A percentile compares a stretch with the other conserved stretches of the same genome.
Evolutionary conservation across 495 filamentous ascomycete genomes (phyloP).

Genomic region (Xylaria sp.): DNA sequence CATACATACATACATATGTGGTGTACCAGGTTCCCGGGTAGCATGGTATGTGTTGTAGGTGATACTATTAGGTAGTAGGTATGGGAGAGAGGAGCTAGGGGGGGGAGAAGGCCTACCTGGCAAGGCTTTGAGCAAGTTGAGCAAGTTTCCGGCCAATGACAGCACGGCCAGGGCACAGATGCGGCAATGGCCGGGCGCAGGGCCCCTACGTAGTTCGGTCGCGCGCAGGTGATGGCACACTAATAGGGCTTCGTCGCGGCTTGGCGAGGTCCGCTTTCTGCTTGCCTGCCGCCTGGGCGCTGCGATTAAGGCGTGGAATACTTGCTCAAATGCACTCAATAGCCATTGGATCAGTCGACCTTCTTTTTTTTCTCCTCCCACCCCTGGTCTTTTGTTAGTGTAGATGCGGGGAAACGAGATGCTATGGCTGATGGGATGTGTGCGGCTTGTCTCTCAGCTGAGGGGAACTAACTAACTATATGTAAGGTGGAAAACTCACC

Average conservation of each 20-base stretch:
- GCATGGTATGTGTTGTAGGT: constrained; percentile 1
- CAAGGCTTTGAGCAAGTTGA: constrained; percentile 6
- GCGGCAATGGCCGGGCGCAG: neutral
- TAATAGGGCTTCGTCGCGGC: neutral
- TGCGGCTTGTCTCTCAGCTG: neutral
- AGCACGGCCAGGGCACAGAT: neutral
- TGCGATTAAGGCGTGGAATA: constrained; percentile 18
- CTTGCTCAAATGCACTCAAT: constrained; percentile 33
- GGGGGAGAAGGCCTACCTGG: no score
- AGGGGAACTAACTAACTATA: no score
- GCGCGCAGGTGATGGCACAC: neutral
- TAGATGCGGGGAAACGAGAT: constrained; percentile 1
- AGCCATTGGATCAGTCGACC: neutral
- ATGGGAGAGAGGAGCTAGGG: neutral
- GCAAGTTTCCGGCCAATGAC: constrained; percentile 25
- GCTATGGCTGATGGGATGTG: neutral
- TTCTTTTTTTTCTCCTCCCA: neutral
- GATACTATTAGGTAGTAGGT: neutral
- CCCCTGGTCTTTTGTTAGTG: neutral
- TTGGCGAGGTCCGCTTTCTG: constrained; percentile 13
- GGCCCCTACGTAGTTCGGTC: neutral
- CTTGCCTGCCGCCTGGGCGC: constrained; percentile 8
- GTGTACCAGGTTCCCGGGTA: constrained; percentile 2
- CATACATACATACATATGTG: neutral
- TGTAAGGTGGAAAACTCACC: neutral